Evolutionary conservation across 768 basidiomycete species (phyloP).

Genomic region (Hygrophoropsis aurantiaca): DNA sequence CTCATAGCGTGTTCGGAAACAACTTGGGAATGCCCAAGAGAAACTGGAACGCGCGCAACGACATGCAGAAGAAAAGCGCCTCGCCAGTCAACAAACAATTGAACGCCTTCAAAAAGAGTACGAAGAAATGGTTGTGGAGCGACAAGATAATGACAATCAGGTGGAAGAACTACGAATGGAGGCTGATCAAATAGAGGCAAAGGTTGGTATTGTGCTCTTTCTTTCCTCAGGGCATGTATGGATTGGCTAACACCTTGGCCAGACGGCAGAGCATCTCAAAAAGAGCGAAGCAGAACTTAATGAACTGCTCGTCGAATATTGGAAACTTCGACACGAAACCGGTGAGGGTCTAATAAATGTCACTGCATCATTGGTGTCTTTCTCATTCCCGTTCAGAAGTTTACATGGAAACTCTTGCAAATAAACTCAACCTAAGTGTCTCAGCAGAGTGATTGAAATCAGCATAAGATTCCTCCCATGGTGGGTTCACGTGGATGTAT

Average conservation of each 20-base stretch:
- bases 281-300: slow-evolving; percentile 77
- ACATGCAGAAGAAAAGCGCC: slow-evolving; percentile 78
- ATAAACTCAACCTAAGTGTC: slow-evolving; percentile 68
- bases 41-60: slow-evolving; percentile 79
- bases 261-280: slow-evolving; percentile 79
- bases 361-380: background rate
- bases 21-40: slow-evolving; percentile 77
- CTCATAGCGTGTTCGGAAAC: slow-evolving; percentile 73
- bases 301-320: slow-evolving; percentile 80
- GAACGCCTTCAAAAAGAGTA: slow-evolving; percentile 78
- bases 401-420: slow-evolving; percentile 85
- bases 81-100: slow-evolving; percentile 70
- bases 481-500: no score
- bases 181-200: slow-evolving; percentile 64
- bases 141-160: slow-evolving; percentile 76
- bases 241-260: background rate
- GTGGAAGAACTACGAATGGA: slow-evolving; percentile 75
- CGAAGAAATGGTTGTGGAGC: slow-evolving; percentile 72
- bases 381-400: slow-evolving; percentile 49
- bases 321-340: slow-evolving; percentile 74
- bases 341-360: slow-evolving; percentile 40
- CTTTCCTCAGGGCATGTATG: background rate
- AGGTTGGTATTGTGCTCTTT: slow-evolving; percentile 39
- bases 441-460: slow-evolving; percentile 25
- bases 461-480: no score